Percentiles rank a stretch among this genome's conserved stretches.
Evolutionary conservation across 345 rosid genomes (phyloP).

Genomic region (Salix caprea): DNA sequence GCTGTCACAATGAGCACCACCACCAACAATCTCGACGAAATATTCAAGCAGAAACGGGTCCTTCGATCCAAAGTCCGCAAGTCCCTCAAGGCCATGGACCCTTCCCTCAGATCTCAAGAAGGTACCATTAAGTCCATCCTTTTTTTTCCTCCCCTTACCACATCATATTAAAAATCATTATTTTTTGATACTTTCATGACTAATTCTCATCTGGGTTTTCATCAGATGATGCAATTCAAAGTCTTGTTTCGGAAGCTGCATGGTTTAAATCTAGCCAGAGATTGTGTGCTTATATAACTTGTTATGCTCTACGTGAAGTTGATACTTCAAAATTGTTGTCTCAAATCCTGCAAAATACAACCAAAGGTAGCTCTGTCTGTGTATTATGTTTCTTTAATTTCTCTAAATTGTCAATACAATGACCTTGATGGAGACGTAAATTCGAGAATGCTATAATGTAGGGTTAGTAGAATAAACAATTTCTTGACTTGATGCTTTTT

Average conservation of each 20-base stretch:
- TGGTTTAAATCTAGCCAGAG: constrained; percentile 79
- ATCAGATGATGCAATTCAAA: constrained; percentile 68
- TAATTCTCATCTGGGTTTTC: neutral
- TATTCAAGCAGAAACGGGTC: constrained; percentile 57
- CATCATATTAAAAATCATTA: too few relatives aligned
- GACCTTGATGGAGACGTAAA: neutral
- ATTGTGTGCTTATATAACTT: constrained; percentile 83
- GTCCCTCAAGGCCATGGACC: constrained; percentile 73
- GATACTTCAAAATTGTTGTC: constrained; percentile 59
- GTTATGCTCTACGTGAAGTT: constrained; percentile 80
- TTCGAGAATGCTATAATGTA: neutral
- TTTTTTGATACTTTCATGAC: neutral
- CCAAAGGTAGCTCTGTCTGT: constrained; percentile 23
- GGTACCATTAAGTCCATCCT: constrained; percentile 28
- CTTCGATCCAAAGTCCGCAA: constrained; percentile 68
- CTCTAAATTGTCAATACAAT: neutral
- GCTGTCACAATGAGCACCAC: constrained; percentile 13
- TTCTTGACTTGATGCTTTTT: neutral
- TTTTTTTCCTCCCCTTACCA: neutral
- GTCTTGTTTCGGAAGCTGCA: constrained; percentile 60
- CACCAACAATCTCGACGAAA: constrained; percentile 35
- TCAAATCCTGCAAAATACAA: constrained; percentile 42
- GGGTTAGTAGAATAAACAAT: neutral
- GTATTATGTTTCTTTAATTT: neutral
- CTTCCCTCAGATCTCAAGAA: constrained; percentile 65